These are phyloP conservation scores for Penicillium sp. DNA, from an alignment of 2,329 filamentous ascomycete genomes.

Conservation along the genomic window DNA sequence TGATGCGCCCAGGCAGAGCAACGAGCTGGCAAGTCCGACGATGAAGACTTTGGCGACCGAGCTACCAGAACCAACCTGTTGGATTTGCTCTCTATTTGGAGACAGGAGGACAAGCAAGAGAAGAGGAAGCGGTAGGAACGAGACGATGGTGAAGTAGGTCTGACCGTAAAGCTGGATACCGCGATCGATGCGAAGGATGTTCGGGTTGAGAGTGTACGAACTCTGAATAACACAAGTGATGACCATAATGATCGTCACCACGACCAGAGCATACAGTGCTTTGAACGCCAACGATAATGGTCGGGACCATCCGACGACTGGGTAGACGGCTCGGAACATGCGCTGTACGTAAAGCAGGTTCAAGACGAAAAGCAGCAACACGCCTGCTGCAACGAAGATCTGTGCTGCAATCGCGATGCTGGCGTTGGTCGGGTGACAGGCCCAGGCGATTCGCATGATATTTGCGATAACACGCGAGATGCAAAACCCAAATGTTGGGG, in stretches of 20 bases:
- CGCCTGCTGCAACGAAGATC: constrained; percentile 71
- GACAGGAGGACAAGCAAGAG: constrained; percentile 49
- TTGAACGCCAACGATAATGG: constrained; percentile 54
- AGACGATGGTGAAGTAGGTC: constrained; percentile 62
- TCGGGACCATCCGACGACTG: constrained; percentile 66
- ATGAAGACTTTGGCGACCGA: constrained; percentile 66
- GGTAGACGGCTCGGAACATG: constrained; percentile 70
- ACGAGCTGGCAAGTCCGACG: constrained; percentile 55
- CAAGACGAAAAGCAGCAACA: constrained; percentile 71
- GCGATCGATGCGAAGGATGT: constrained; percentile 54
- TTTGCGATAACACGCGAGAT: constrained; percentile 49
- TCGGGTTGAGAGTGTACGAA: constrained; percentile 62
- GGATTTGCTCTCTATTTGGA: constrained; percentile 46
- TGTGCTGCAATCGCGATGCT: constrained; percentile 56
- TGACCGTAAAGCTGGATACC: constrained; percentile 62
- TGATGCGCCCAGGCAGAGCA: constrained; percentile 67
- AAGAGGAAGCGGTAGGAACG: constrained; percentile 65
- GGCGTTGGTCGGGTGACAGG: constrained; percentile 45
- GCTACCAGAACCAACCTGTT: constrained; percentile 65
- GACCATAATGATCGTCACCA: constrained; percentile 61
- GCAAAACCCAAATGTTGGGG: constrained; percentile 49
- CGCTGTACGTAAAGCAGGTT: constrained; percentile 77
- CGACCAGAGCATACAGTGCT: constrained; percentile 57
- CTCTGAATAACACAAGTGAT: constrained; percentile 63
- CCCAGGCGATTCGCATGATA: constrained; percentile 57